Conservation (phyloP, 78 protist genomes). For the Salpingoeca rosetta region DNA sequence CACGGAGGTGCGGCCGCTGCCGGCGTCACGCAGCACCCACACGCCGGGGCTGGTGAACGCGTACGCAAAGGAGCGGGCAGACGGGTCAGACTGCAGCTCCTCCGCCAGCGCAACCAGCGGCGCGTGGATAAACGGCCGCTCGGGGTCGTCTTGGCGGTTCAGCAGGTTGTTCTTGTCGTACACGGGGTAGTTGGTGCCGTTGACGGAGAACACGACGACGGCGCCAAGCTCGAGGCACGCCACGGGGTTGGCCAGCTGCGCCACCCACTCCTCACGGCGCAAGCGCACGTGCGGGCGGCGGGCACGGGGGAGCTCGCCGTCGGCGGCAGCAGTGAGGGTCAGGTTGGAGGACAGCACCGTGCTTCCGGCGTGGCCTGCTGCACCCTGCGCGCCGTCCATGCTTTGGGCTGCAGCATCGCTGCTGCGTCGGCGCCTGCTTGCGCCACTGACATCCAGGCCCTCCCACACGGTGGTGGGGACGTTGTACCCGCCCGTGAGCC, state of each 20-base stretch:
- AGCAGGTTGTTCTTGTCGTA: slow-evolving; percentile 45
- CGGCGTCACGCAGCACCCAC: slow-evolving; percentile 27
- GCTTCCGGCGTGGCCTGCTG: too few relatives aligned
- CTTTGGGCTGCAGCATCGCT: not conserved
- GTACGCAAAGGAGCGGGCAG: slow-evolving; percentile 12
- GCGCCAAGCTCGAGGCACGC: slow-evolving; percentile 35
- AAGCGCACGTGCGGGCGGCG: too few relatives aligned
- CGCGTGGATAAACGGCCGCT: slow-evolving; percentile 45
- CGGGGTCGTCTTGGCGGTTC: slow-evolving; percentile 25
- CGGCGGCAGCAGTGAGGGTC: too few relatives aligned
- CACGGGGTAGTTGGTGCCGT: slow-evolving; percentile 31
- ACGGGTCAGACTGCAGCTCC: not conserved
- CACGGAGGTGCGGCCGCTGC: not conserved
- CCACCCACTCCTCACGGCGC: too few relatives aligned
- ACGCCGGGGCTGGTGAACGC: slow-evolving; percentile 34
- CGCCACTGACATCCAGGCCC: not conserved
- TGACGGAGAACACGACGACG: slow-evolving; percentile 27
- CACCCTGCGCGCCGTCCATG: not conserved
- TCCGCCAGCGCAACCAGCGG: slow-evolving; percentile 19
- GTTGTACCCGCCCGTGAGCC: not conserved
- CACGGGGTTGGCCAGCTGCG: slow-evolving; percentile 22
- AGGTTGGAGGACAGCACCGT: too few relatives aligned
- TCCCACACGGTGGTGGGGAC: not conserved
- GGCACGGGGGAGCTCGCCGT: too few relatives aligned
- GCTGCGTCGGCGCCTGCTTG: not conserved